Percentiles rank a stretch among this genome's conserved stretches.
Evolutionary conservation across 768 basidiomycete genomes (phyloP).

Genomic region (Phylloporus sp.): DNA sequence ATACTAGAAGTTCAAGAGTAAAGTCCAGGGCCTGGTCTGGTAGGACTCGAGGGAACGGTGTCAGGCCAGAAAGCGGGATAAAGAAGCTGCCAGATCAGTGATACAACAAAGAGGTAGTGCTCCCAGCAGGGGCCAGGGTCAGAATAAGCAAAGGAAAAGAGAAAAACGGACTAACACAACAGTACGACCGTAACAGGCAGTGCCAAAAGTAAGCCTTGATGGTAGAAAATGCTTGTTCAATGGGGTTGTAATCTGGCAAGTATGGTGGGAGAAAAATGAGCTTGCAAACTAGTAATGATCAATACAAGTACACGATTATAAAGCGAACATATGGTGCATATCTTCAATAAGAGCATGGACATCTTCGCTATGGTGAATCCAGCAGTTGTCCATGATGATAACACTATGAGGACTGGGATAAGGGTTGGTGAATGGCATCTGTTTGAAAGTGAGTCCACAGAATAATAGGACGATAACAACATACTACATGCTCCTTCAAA

Average conservation of each 20-base stretch:
- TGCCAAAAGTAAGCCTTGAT: not conserved
- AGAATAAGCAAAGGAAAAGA: too few relatives aligned
- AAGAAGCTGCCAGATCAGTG: too few relatives aligned
- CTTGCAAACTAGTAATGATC: conserved; percentile 6
- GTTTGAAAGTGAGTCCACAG: not conserved
- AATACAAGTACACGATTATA: not conserved
- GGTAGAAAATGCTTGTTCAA: conserved; percentile 12
- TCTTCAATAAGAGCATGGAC: conserved; percentile 16
- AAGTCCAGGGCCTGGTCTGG: too few relatives aligned
- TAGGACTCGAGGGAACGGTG: too few relatives aligned
- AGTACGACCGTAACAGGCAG: too few relatives aligned
- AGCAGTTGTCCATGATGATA: conserved; percentile 24
- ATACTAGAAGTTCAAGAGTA: too few relatives aligned
- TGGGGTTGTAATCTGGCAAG: too few relatives aligned
- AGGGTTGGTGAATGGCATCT: conserved; percentile 3
- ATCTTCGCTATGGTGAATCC: conserved; percentile 22
- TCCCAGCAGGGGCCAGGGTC: too few relatives aligned
- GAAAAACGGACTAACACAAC: too few relatives aligned
- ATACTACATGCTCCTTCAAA: conserved; percentile 10
- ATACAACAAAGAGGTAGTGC: too few relatives aligned
- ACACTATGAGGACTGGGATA: conserved; percentile 5
- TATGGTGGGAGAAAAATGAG: not conserved
- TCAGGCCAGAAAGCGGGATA: too few relatives aligned
- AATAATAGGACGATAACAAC: not conserved
- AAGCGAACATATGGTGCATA: conserved; percentile 18